Evolutionary conservation across 1,284 basidiomycete species (phyloP), one percentile per base, ranked within the genome.

Genomic region (Cryptococcus jaspeensis): DNA sequence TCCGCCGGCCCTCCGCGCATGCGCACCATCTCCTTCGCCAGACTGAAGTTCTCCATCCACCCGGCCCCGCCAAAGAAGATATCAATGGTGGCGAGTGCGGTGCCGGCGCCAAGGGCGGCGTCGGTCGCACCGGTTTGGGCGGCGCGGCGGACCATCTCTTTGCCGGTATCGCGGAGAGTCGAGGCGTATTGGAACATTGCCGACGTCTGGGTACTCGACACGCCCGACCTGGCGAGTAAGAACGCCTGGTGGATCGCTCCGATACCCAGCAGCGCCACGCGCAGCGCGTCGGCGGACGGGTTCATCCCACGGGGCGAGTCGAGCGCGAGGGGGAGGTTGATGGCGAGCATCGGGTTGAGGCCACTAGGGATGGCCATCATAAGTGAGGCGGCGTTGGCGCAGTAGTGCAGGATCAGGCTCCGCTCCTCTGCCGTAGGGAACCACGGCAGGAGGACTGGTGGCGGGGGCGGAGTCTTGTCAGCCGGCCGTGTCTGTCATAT

Each of bases 61-160:
- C 78, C 77, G 35, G 72, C 69, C 41, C 78, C 80, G 35, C 78
- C 79, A 37, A 78, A 78, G 66, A 81, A 81, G 56, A 82, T 83
- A 78, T 83, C 75, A 36, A 77, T 69, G 42, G 65, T 72, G 9
- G 74, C 77, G 56, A 81, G 75, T 15, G 78, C 78, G 9, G 79
- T 77, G 25, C 70, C 70, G 0, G 78, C 79, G 20, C 78, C 76
- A 35, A 80, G 63, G 1, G 78, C 74, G 2, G 78, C 78, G 65
- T 82, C 78, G 40, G 75, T 78, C 32, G 70, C 63, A 15, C 58
- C 62, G 16, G 50, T 52, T 5, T 51, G 50, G 16, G 53, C 53
- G 0, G 72, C 69, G 13, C 67, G 55, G 36, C 70, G 53, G 35
- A 75, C 67, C 65, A 75, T 66, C 43, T 67, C 64, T 57, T 72